phyloP scores from a whole-genome alignment of 2,329 filamentous ascomycete species.

The Aspergillus hortae region DNA sequence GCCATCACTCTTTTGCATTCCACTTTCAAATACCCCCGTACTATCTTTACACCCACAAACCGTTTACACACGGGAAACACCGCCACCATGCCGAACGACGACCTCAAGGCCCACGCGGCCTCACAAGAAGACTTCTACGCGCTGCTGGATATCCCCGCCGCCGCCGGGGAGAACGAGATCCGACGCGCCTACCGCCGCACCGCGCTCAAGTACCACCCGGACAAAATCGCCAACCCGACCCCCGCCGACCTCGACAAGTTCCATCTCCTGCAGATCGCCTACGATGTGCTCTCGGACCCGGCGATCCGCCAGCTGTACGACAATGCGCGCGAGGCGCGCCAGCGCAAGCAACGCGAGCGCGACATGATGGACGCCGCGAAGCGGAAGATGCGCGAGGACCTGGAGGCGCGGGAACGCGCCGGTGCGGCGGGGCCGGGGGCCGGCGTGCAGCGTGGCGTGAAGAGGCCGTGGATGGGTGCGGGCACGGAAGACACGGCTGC shows the following conservation, averaged over 20 bases:
- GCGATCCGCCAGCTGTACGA: constrained; percentile 75
- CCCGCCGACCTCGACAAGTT: constrained; percentile 71
- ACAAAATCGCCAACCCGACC: constrained; percentile 74
- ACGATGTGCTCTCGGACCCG: constrained; percentile 73
- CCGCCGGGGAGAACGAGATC: constrained; percentile 67
- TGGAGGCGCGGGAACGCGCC: constrained; percentile 70
- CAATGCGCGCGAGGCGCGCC: constrained; percentile 65
- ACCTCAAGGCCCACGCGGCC: constrained; percentile 56
- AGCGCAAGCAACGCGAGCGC: constrained; percentile 67
- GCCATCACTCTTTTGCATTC: too few species aligned
- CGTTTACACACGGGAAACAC: background rate
- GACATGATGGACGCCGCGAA: constrained; percentile 70
- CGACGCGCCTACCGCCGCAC: constrained; percentile 80
- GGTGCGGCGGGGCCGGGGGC: constrained; percentile 36
- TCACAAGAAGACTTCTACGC: constrained; percentile 72
- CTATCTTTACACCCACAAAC: background rate
- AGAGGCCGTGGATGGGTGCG: constrained; percentile 49
- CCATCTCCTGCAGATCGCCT: constrained; percentile 79
- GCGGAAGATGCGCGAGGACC: constrained; percentile 76
- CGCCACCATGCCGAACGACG: constrained; percentile 35
- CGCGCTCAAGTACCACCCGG: constrained; percentile 87
- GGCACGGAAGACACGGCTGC: constrained; percentile 38
- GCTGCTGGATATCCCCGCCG: constrained; percentile 64
- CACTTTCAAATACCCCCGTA: background rate
- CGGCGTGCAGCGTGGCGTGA: constrained; percentile 52